A percentile compares a stretch with the other conserved stretches of the same genome.
phyloP scores from a whole-genome alignment of 139 green algal species.

The Parachlorella kessleri region DNA sequence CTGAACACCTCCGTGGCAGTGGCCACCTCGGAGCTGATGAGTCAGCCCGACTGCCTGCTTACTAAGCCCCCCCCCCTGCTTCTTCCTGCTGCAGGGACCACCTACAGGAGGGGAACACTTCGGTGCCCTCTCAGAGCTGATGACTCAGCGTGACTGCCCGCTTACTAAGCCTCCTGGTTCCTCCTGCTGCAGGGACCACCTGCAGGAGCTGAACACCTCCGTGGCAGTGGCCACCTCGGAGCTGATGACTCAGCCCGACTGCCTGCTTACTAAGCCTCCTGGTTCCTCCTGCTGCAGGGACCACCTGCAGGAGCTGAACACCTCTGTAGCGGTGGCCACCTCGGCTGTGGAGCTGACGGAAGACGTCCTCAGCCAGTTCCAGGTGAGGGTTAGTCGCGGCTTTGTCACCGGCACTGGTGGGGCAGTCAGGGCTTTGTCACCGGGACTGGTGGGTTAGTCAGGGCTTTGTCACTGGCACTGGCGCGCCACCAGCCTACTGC shows the following conservation, averaged over 20 bases:
- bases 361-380: slow-evolving; percentile 75
- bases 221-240: neutral
- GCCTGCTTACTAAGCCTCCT: too few relatives aligned
- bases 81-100: slow-evolving; percentile 50
- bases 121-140: slow-evolving; percentile 49
- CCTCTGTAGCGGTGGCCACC: slow-evolving; percentile 74
- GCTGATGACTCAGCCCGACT: neutral
- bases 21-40: neutral
- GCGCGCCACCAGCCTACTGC: too few relatives aligned
- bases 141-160: neutral
- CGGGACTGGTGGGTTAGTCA: too few relatives aligned
- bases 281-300: slow-evolving; percentile 41
- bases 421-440: too few relatives aligned
- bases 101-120: slow-evolving; percentile 96
- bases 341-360: slow-evolving; percentile 59
- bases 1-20: neutral
- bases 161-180: too few relatives aligned
- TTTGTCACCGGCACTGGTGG: too few relatives aligned
- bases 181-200: slow-evolving; percentile 50
- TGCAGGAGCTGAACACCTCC: too few relatives aligned
- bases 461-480: too few relatives aligned
- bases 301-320: slow-evolving; percentile 97
- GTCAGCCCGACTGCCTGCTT: neutral
- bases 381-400: slow-evolving; percentile 59
- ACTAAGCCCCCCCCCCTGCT: too few relatives aligned